phyloP scores from a whole-genome alignment of 225 moss, liverwort and hornwort genomes.

The Asterella californica region DNA sequence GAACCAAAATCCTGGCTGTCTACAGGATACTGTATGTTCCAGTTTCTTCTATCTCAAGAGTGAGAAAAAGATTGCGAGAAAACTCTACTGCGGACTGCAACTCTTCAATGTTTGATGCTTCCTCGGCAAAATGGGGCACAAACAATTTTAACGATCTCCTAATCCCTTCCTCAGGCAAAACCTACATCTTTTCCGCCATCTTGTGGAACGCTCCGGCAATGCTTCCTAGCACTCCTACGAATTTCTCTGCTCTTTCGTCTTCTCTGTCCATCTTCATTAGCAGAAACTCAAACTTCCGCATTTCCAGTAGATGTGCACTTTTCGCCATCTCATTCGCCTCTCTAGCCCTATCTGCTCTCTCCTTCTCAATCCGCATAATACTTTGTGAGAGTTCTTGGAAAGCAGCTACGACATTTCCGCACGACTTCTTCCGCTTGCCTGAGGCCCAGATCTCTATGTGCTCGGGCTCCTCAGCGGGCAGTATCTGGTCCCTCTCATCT shows the following conservation, averaged over 20 bases:
- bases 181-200: constrained; percentile 23
- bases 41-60: neutral
- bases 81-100: neutral
- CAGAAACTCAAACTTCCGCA: constrained; percentile 22
- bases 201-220: constrained; percentile 24
- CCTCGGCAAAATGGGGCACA: neutral
- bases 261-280: constrained; percentile 24
- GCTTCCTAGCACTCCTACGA: constrained; percentile 26
- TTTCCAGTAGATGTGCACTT: constrained; percentile 16
- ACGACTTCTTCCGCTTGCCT: constrained; percentile 20
- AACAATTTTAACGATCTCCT: neutral
- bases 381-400: constrained; percentile 23
- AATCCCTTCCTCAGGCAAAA: neutral
- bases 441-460: constrained; percentile 20
- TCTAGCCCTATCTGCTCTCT: constrained; percentile 23
- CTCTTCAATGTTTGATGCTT: neutral
- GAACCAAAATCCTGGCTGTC: neutral
- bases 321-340: constrained; percentile 28
- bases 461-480: constrained; percentile 16
- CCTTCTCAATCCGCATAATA: constrained; percentile 26
- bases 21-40: neutral
- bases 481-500: constrained; percentile 18
- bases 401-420: constrained; percentile 22
- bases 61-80: neutral
- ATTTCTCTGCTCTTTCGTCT: constrained; percentile 25